Evolutionary conservation across 2,329 filamentous ascomycete species (phyloP), one percentile per base, ranked within the genome.

Genomic region (Trichoderma sp.): DNA sequence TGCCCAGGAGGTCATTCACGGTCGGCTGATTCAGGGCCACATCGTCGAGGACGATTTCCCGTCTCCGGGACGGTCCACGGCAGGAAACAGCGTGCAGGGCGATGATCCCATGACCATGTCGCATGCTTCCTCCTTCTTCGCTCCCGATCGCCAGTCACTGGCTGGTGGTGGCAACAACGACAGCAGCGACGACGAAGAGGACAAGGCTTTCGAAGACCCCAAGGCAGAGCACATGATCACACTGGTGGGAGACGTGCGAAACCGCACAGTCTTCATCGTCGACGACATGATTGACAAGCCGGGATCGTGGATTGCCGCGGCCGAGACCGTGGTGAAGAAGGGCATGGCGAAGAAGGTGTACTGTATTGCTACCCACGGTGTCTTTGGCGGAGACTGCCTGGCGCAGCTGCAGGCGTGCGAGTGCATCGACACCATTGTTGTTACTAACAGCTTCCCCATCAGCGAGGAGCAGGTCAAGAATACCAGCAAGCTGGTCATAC

Each of bases 241-340:
- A 0, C 83, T 99, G n/a, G 95, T 99, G 15, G 95, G 95, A 67
- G 92, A 98, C 72, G 95, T 99, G 67, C 90, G 88, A 74, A 88
- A 92, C 74, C 88, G 92, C 66, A 89, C 92, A 0, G 95, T 98
- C 62, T 90, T 99, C 75, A 93, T 99, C 67, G 91, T 99, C 57
- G 95, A 99, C 76, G 95, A 99, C 76, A 98, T 99, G 91, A 97
- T 99, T 73, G 95, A 99, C 80, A 97, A 97, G 80, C 89, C 93
- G 10, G 92, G 90, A 15, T 97, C 92, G 7, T 99, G 95, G 95
- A 96, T 99, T 70, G 94, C 94, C 6, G 95, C 95, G 7, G 95
- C 95, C 14, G 95, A 99, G 81, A 96, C 93, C 1, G 94, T 97
- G 2, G 91, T 97, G 61, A 98, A 98, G 82, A 88, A 90, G 69